Percentiles rank a stretch among this genome's conserved stretches.
Evolutionary conservation across 1,284 basidiomycete genomes (phyloP).

Genomic region (Marasmius tenuissimus): DNA sequence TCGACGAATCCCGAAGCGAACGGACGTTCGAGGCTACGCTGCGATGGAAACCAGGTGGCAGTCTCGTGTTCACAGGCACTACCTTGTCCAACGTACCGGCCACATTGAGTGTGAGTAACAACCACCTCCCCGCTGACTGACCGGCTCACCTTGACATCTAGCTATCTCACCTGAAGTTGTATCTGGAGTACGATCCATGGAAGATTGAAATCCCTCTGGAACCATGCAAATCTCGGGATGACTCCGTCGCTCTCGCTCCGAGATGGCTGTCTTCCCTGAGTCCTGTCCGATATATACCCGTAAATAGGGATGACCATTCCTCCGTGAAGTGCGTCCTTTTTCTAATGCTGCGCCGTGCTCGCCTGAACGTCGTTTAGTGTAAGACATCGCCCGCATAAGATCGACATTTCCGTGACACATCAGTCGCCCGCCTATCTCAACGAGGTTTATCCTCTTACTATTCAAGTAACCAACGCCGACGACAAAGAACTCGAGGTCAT

Average conservation of each 20-base stretch:
- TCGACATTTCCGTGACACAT: conserved; percentile 59
- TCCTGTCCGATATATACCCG: conserved; percentile 50
- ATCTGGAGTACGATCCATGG: conserved; percentile 60
- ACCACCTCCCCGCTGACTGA: background rate
- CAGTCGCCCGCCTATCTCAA: conserved; percentile 71
- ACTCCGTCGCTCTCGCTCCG: conserved; percentile 23
- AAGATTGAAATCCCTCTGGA: conserved; percentile 59
- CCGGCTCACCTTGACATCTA: conserved; percentile 22
- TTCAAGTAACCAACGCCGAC: conserved; percentile 72
- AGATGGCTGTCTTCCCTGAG: conserved; percentile 59
- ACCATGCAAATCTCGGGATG: conserved; percentile 35
- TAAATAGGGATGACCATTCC: conserved; percentile 49
- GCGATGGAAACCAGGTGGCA: conserved; percentile 54
- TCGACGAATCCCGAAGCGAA: conserved; percentile 25
- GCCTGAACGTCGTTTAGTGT: conserved; percentile 44
- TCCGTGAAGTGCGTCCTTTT: conserved; percentile 45
- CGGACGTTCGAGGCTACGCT: conserved; percentile 38
- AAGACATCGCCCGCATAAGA: conserved; percentile 57
- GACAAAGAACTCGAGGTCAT: conserved; percentile 63
- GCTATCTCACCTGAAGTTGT: conserved; percentile 53
- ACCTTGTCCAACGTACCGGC: conserved; percentile 48
- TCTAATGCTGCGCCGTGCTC: background rate
- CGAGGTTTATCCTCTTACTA: conserved; percentile 70
- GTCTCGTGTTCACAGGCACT: conserved; percentile 56
- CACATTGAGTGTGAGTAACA: conserved; percentile 25